Evolutionary conservation across 345 rosid genomes (phyloP).

Genomic region (Turnera subulata): DNA sequence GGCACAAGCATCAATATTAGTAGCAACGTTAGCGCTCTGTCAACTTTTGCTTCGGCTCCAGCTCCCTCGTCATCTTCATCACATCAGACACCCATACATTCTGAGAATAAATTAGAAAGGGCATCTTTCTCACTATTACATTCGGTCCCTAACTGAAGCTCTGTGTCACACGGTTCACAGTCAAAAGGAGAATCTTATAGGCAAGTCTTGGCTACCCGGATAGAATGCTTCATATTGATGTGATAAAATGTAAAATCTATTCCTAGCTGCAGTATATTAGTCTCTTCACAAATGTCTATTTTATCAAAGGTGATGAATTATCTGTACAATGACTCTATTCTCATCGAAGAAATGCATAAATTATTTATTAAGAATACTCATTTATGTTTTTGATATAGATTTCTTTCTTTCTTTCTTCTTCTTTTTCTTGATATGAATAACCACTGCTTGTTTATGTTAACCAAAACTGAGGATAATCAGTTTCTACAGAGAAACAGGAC

Average conservation of each 20-base stretch:
- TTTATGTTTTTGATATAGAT: too few species aligned
- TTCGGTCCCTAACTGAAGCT: slow-evolving; percentile 17
- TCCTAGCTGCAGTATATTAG: background rate
- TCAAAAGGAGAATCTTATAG: background rate
- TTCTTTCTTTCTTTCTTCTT: too few species aligned
- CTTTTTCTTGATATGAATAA: too few species aligned
- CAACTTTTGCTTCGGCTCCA: slow-evolving; percentile 40
- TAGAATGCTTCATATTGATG: background rate
- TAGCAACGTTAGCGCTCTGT: slow-evolving; percentile 31
- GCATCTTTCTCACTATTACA: slow-evolving; percentile 29
- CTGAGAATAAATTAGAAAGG: slow-evolving; percentile 32
- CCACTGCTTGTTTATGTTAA: too few species aligned
- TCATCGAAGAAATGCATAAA: background rate
- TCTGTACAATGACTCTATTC: background rate
- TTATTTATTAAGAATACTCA: too few species aligned
- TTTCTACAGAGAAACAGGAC: too few species aligned
- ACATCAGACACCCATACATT: slow-evolving; percentile 36
- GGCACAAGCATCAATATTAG: slow-evolving; percentile 37
- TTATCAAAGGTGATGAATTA: background rate
- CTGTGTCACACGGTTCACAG: background rate
- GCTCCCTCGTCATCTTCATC: slow-evolving; percentile 49
- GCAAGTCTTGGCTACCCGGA: background rate
- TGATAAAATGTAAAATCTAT: background rate
- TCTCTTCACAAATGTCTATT: background rate
- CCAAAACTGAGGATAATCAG: too few species aligned